Base-by-base conservation (phyloP, 352 stramenopile species). In the Phytopythium helicoides region DNA sequence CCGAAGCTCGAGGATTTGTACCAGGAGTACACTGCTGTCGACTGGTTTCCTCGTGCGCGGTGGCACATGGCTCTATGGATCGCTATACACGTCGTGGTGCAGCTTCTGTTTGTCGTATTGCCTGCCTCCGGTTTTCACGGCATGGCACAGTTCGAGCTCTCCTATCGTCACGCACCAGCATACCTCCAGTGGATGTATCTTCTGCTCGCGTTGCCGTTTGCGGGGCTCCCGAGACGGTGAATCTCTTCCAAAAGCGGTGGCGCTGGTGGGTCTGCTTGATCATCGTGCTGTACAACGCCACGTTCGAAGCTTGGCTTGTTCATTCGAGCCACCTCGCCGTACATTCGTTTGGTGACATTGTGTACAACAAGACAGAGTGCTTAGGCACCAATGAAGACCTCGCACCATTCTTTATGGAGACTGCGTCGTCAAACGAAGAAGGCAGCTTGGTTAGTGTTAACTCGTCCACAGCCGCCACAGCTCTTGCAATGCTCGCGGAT, bases 1-100 rank as follows among this genome's bases (percentile, higher is more conserved):
- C 54, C 50, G 10, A 77, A 81, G 19, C 64, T 95, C 18, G 85
- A 95, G 63, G 64, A 63, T 19, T 35, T 92, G 37, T 95, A 95
- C 55, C 85, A 95, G 52, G 77, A 92, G 66, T 95, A 91, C 66
- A 92, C 82, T 37, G 75, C 81, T 5, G 66, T 88, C 46, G 83
- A 89, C 64, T 93, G 85, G 85, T 93, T 93, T 28, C 47, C 59
- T 18, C 81, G 82, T 38, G 85, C 85, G 42, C 81, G 82, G 21
- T 87, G 72, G 65, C 80, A 92, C 50, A 71, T 95, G 11, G 48
- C 68, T 35, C 57, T 92, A 12, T 86, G 83, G 67, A 92, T 93
- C 46, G 37, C 59, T 22, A 63, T 93, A 25, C 85, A 95, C 53
- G 58, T 79, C 16, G 66, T 90, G 14, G 76, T 92, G 16, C 74